Base-by-base conservation (phyloP, 2,329 filamentous ascomycete genomes). In the Neopestalotiopsis clavispora region DNA sequence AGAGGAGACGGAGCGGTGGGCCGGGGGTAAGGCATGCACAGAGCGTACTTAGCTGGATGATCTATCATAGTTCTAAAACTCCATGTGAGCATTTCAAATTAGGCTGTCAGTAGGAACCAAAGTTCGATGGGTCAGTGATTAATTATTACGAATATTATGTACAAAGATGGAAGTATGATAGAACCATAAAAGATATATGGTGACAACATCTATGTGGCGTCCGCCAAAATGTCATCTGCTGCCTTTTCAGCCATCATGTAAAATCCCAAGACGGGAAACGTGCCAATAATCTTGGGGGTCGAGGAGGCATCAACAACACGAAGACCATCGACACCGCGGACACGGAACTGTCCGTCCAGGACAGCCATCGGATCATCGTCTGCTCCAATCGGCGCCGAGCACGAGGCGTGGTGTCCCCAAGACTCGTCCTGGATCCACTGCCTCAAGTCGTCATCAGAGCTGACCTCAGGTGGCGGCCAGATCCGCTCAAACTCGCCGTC, bases 261-360 rank as follows among this genome's bases (percentile, higher is more conserved):
- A 30, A 77, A 72, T 10, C 74, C 71, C 7, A 76, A 59, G 30
- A 72, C 72, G 1, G 74, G 75, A 70, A 78, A 80, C 10, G 74
- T 70, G 3, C 77, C 77, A 1, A 87, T 87, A 67, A 86, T 85
- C 67, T 79, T 81, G 3, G 85, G 84, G 69, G 84, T 88, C 1
- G 83, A 80, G 28, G 82, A 84, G 2, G 85, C 87, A 77, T 89
- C 87, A 2, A 89, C 87, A 12, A 89, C 86, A 56, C 87, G 79
- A 14, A 89, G 76, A 0, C 84, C 82, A 1, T 80, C 77, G 0
- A 86, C 83, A 2, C 85, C 86, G 32, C 84, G 79, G 4, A 89
- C 86, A 10, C 82, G 80, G 74, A 89, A 87, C 69, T 83, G 79
- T 0, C 78, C 79, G 72, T 89, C 85, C 60, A 89, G 74, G 2